Base-by-base conservation (phyloP, 768 basidiomycete species). In the Pholiota conissans region DNA sequence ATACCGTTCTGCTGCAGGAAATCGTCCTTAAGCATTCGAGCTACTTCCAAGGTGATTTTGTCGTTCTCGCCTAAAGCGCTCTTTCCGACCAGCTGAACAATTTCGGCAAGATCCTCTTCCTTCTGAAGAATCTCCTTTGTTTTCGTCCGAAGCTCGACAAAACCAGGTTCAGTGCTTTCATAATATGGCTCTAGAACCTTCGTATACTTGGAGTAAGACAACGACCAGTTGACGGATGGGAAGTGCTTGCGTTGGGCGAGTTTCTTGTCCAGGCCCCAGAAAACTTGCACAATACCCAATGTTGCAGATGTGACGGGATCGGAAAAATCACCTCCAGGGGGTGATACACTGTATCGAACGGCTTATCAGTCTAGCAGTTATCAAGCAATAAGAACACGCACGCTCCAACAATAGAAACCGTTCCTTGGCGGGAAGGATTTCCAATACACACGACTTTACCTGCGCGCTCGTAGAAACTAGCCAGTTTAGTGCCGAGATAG, bases 251-350 rank as follows among this genome's bases (percentile, higher is more conserved):
- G 85, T 71, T 98, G 97, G 2, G 97, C 97, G 58, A 98, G 86
- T 71, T 96, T 95, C 86, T 99, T 99, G 77, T 98, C 97, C 26
- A 99, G 84, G 73, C 97, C 97, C 97, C 97, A 99, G 84, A 99
- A 99, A 63, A 98, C 97, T 69, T 98, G 97, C 9, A 99, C 97
- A 69, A 99, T 99, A 79, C 95, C 86, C 55, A 99, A 90, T 3
- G 97, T 99, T 32, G 97, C 93, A 45, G 95, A 88, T 7, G 96
- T 98, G 58, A 99, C 97, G 32, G 97, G 97, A 74, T 99, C 97
- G 10, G 97, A 97, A 76, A 98, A 98, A 70, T 99, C 97, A 73
- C 97, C 97, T 74, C 97, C 97, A 46, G 97, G 97, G 56, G 97
- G 97, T 3, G 95, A 98, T 16, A 99, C 97, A 60, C 95, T 96